Evolutionary conservation across 2,329 filamentous ascomycete species (phyloP), one percentile per base, ranked within the genome.

Genomic region (Laburnicola sp.): DNA sequence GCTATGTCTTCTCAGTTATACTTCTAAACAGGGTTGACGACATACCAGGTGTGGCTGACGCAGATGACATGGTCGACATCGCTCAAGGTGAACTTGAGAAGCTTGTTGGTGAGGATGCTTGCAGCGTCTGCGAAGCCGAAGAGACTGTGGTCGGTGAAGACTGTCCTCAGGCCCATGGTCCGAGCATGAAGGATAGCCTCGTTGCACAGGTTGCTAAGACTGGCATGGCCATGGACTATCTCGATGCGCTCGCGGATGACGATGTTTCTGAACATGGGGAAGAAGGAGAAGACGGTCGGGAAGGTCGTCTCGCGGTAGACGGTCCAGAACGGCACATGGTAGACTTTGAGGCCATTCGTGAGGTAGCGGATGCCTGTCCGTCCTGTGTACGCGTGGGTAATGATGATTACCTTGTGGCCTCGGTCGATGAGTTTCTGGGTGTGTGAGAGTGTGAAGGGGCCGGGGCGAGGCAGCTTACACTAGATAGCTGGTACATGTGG

Each of bases 1-100:
- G 78, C 91, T 96, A 57, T 31, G 7, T 3, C 2, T 1, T 2
- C 25, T 68, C 45, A 68, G 59, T 27, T 26, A 3, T 16, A 11
- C 1, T 27, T 21, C 25, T 5, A 22, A 11, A 4, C 26, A 3
- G 2, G 3, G 8, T 10, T 10, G 16, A 1, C 26, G 26, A 57
- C 62, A n/a, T 77, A 94, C 91, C 93, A 97, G 34, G 94, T 99
- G 78, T 99, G 92, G 74, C 91, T 97, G 64, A 99, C 94, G 67
- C 94, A 99, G 40, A 99, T 96, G 55, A 95, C 92, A 80, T 99
- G 94, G 68, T 97, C 94, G 10, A 99, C 92, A 69, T 99, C 94
- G 71, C 93, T 97, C 58, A 99, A 73, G 0, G 86, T 93, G 68
- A 99, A 99, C 72, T 99, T 99, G 49, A 99, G 81, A 34, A 99